Conservation (phyloP, 805 yeast species). For the Lipomyces yamanashiensis region DNA sequence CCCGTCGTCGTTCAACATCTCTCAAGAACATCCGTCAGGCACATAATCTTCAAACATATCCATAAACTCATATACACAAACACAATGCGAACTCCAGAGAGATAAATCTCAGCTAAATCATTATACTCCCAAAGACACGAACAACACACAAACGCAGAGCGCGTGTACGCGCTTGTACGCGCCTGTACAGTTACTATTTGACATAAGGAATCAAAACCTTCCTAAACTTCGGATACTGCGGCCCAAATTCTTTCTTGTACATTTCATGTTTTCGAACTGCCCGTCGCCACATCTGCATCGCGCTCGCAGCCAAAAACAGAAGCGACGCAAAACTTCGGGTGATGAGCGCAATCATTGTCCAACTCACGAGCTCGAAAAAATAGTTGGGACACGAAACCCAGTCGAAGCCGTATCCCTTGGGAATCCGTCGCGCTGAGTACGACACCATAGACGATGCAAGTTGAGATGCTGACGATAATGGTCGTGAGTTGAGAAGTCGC, state of each 20-base stretch:
- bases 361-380: slow-evolving; percentile 79
- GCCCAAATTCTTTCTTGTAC: slow-evolving; percentile 70
- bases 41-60: no score
- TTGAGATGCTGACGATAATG: slow-evolving; percentile 10
- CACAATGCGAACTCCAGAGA: background rate
- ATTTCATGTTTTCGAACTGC: slow-evolving; percentile 82
- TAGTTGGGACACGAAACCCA: slow-evolving; percentile 91
- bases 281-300: slow-evolving; percentile 88
- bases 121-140: background rate
- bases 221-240: slow-evolving; percentile 76
- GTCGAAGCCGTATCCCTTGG: slow-evolving; percentile 83
- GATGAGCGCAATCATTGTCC: slow-evolving; percentile 72
- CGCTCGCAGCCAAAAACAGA: slow-evolving; percentile 70
- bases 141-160: no score
- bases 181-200: slow-evolving; percentile 46
- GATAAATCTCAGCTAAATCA: background rate
- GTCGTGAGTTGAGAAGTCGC: background rate
- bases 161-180: background rate
- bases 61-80: background rate
- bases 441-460: slow-evolving; percentile 17
- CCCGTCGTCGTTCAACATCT: no score
- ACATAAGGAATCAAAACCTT: slow-evolving; percentile 80
- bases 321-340: slow-evolving; percentile 65
- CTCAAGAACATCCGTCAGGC: no score
- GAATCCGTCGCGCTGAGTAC: slow-evolving; percentile 61